Percentiles rank a stretch among this genome's conserved stretches.
These are phyloP conservation scores for Curvularia lunata DNA, from an alignment of 2,329 filamentous ascomycete species.

Conservation along the genomic window DNA sequence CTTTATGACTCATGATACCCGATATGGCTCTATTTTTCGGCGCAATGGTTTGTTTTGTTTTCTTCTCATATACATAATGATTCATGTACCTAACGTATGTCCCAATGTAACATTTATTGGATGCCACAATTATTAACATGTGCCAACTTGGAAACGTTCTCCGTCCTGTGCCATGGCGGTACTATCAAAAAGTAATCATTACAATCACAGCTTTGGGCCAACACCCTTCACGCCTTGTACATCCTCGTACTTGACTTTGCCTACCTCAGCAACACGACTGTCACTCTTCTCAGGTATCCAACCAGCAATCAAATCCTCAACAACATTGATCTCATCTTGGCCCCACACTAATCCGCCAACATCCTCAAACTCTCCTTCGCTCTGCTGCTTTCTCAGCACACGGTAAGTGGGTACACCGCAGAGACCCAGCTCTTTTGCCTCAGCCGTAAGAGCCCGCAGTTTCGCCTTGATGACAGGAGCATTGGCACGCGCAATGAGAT, in stretches of 20 bases:
- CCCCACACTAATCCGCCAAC: constrained; percentile 43
- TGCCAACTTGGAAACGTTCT: background rate
- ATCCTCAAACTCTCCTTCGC: constrained; percentile 21
- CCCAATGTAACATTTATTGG: background rate
- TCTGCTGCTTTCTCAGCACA: constrained; percentile 24
- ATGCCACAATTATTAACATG: background rate
- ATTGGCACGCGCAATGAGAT: constrained; percentile 37
- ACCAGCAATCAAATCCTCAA: constrained; percentile 45
- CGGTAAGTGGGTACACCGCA: constrained; percentile 46
- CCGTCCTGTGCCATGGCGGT: too few relatives aligned
- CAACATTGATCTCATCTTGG: constrained; percentile 43
- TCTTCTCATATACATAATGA: background rate
- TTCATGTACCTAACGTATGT: background rate
- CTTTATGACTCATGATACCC: constrained; percentile 2
- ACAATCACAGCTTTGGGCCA: constrained; percentile 9
- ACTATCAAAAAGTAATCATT: background rate
- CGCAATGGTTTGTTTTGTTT: background rate
- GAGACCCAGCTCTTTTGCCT: constrained; percentile 40
- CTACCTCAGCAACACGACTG: constrained; percentile 14
- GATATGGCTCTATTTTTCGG: background rate
- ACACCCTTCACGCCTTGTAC: background rate
- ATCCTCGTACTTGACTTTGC: constrained; percentile 12
- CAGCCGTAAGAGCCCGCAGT: constrained; percentile 38
- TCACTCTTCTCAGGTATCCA: constrained; percentile 29
- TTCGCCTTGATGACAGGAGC: constrained; percentile 29